Base-by-base conservation (phyloP, 768 basidiomycete genomes). In the Lentinula sp. region DNA sequence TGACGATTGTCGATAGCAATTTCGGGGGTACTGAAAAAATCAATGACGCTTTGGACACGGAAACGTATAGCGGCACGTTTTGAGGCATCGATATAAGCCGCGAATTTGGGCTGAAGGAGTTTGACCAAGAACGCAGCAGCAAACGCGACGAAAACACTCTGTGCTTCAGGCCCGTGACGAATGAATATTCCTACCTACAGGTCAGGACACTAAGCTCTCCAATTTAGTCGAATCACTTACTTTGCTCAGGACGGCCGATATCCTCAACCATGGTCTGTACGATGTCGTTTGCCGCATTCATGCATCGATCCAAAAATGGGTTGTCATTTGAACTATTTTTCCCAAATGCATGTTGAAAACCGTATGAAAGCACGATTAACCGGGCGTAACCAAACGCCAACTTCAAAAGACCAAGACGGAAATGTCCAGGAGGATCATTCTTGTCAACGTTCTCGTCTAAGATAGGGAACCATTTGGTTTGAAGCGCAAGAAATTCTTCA, bases 91-190 rank as follows among this genome's bases (percentile, higher is more conserved):
- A 93, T 77, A 68, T 86, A 85, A 9, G 77, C 72, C 0, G 84
- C 75, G 65, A 88, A 92, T 67, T 85, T 88, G 4, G 88, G 90
- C 73, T 90, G 89, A 12, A 93, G 77, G n/a, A 93, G 80, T 87
- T 93, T 93, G 64, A 94, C 81, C 15, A 94, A 77, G 77, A 93
- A 93, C 2, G 91, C 86, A 8, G 86, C 85, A 9, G 91, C 91
- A 63, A 92, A 93, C 0, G 87, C 90, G 28, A 86, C 80, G 65
- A 93, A 91, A 9, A 93, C 85, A 62, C 85, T 86, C 64, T 92
- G 87, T 0, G 87, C 85, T 68, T 91, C 90, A 2, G 91, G 90
- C 0, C 89, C 91, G 67, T 90, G 87, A 3, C 86, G 81, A 56
- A 87, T 79, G 63, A 81, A 86, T 32, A 77, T 73, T 52, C 77